These are phyloP conservation scores for Agrostemma githago DNA, from an alignment of 148 eudicot genomes.

Conservation along the genomic window DNA sequence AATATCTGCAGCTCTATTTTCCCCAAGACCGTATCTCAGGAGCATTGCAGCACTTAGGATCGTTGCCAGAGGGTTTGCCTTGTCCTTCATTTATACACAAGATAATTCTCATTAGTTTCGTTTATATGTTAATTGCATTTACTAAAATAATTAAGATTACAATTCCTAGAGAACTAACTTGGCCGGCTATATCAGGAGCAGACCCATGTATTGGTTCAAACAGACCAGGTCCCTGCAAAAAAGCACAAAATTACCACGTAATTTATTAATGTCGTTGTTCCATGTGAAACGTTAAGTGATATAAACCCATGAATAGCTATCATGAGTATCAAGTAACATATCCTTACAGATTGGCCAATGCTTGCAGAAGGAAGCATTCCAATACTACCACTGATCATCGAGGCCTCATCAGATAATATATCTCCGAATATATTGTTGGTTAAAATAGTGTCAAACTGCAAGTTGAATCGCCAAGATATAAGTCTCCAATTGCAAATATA, in stretches of 20 bases:
- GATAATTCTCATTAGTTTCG: slow-evolving; percentile 3
- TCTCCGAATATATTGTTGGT: slow-evolving; percentile 96
- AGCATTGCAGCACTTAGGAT: slow-evolving; percentile 96
- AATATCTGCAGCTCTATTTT: slow-evolving; percentile 74
- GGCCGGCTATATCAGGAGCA: slow-evolving; percentile 98
- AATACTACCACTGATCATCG: slow-evolving; percentile 95
- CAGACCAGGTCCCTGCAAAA: slow-evolving; percentile 79
- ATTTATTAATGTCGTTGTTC: background rate
- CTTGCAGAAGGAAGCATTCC: slow-evolving; percentile 99
- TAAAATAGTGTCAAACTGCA: slow-evolving; percentile 94
- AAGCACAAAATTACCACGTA: slow-evolving; percentile 3
- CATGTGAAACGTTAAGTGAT: slow-evolving; percentile 3
- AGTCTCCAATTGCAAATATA: background rate
- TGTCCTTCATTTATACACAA: slow-evolving; percentile 46
- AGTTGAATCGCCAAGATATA: background rate
- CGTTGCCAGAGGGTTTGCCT: slow-evolving; percentile 92
- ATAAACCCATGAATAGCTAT: background rate
- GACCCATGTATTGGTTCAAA: slow-evolving; percentile 99
- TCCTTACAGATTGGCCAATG: slow-evolving; percentile 63
- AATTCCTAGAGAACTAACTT: slow-evolving; percentile 38
- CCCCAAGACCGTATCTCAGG: slow-evolving; percentile 85
- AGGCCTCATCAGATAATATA: slow-evolving; percentile 91
- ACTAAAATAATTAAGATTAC: slow-evolving; percentile 2
- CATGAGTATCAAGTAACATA: background rate
- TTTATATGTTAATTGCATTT: background rate